Evolutionary conservation across 768 basidiomycete genomes (phyloP).

Genomic region (Rhizopogon roseolus): DNA sequence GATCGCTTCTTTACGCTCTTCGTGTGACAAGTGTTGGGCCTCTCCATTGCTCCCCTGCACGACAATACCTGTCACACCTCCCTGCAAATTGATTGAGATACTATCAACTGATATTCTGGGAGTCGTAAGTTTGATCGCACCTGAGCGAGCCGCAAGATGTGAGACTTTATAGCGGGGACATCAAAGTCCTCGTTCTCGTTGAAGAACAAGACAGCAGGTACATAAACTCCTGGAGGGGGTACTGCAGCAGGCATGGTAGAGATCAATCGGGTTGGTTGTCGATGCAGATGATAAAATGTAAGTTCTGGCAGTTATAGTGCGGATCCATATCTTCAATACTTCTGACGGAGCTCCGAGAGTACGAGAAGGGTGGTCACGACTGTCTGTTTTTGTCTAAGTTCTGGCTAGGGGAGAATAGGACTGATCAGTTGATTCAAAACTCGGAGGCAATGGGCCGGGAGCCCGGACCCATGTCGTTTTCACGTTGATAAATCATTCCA

Average conservation of each 20-base stretch:
- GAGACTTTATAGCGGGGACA: constrained; percentile 56
- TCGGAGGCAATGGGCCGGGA: not conserved
- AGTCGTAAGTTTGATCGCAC: constrained; percentile 29
- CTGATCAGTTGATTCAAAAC: not conserved
- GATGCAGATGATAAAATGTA: not conserved
- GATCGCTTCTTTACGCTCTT: constrained; percentile 64
- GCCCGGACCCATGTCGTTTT: not conserved
- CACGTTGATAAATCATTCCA: too few relatives aligned
- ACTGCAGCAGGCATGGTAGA: constrained; percentile 25
- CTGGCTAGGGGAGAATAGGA: not conserved
- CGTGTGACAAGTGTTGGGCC: constrained; percentile 70
- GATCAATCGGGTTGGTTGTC: not conserved
- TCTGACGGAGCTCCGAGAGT: constrained; percentile 5
- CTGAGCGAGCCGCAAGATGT: constrained; percentile 69
- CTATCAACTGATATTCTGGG: constrained; percentile 1
- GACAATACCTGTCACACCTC: constrained; percentile 67
- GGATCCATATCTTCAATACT: not conserved
- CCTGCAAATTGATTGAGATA: constrained; percentile 31
- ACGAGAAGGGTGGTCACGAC: not conserved
- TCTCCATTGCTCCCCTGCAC: constrained; percentile 76
- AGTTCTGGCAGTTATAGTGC: not conserved
- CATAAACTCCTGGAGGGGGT: constrained; percentile 68
- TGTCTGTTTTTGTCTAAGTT: too few relatives aligned
- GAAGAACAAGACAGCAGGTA: constrained; percentile 75
- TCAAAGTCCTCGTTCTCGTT: constrained; percentile 69